Percentiles rank a stretch among this genome's conserved stretches.
These are phyloP conservation scores for Phytophthora pistaciae DNA, from an alignment of 352 stramenopile species.

Conservation along the genomic window DNA sequence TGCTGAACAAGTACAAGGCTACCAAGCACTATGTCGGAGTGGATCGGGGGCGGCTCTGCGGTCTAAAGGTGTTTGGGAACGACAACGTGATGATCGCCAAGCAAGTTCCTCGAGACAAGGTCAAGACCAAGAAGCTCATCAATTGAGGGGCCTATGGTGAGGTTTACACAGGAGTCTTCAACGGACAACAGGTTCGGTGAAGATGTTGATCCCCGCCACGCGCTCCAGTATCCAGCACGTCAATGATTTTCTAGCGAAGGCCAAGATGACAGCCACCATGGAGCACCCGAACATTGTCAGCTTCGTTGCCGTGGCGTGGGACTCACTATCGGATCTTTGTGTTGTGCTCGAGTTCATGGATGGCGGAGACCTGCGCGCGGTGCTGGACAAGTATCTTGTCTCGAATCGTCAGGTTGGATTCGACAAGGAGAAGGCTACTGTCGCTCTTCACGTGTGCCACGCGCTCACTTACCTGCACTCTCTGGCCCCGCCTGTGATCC, in stretches of 20 bases:
- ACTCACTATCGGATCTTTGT: slow-evolving; percentile 42
- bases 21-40: slow-evolving; percentile 21
- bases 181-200: slow-evolving; percentile 47
- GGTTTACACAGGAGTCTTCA: slow-evolving; percentile 48
- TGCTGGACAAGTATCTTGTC: slow-evolving; percentile 37
- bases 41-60: slow-evolving; percentile 12
- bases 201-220: slow-evolving; percentile 39
- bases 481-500: slow-evolving; percentile 34
- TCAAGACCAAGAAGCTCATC: slow-evolving; percentile 32
- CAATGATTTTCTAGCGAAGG: slow-evolving; percentile 47
- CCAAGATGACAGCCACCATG: slow-evolving; percentile 52
- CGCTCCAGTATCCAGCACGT: slow-evolving; percentile 34
- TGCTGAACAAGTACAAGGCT: slow-evolving; percentile 30
- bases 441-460: slow-evolving; percentile 37
- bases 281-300: slow-evolving; percentile 61
- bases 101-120: slow-evolving; percentile 38
- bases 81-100: slow-evolving; percentile 47
- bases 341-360: slow-evolving; percentile 54
- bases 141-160: slow-evolving; percentile 49
- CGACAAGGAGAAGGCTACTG: slow-evolving; percentile 30
- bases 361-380: slow-evolving; percentile 34
- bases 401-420: no score
- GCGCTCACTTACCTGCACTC: slow-evolving; percentile 30
- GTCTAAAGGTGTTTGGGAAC: slow-evolving; percentile 33
- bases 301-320: slow-evolving; percentile 65